These are phyloP conservation scores for Suhomyces bokatorum DNA, from an alignment of 1,139 yeast genomes.

Conservation along the genomic window DNA sequence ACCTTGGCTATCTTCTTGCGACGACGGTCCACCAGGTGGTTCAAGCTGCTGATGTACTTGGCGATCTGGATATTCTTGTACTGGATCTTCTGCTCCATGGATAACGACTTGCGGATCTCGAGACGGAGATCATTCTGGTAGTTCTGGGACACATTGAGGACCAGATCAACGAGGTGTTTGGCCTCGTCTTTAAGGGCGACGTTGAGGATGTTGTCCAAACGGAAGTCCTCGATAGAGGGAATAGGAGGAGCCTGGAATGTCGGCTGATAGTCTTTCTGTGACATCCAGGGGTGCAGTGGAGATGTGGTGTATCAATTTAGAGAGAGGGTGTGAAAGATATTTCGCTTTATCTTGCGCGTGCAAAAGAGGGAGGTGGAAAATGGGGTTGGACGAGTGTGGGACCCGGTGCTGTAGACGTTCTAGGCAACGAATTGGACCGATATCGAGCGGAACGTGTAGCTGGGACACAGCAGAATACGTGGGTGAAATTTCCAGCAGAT, in stretches of 20 bases:
- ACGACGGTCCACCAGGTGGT: constrained; percentile 21
- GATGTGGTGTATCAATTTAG: background rate
- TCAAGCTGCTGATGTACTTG: constrained; percentile 27
- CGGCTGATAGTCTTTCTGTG: constrained; percentile 18
- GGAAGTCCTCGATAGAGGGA: constrained; percentile 42
- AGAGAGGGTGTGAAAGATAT: background rate
- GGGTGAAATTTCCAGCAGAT: too few species aligned
- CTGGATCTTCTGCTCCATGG: constrained; percentile 41
- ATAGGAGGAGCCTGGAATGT: constrained; percentile 18
- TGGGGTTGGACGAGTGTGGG: too few species aligned
- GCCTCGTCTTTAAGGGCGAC: constrained; percentile 34
- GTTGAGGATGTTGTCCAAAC: constrained; percentile 36
- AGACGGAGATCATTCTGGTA: constrained; percentile 44
- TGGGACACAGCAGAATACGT: too few species aligned
- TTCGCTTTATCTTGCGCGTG: background rate
- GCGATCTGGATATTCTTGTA: constrained; percentile 37
- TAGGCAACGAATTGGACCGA: too few species aligned
- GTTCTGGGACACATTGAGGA: constrained; percentile 34
- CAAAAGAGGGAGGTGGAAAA: background rate
- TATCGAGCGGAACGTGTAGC: too few species aligned
- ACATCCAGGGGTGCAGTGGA: background rate
- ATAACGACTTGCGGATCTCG: constrained; percentile 36
- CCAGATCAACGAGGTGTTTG: constrained; percentile 33
- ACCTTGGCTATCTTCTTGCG: constrained; percentile 22
- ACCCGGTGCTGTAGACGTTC: too few species aligned